Evolutionary conservation across 129 eudicot genomes (phyloP).

Genomic region (Tagetes erecta): DNA sequence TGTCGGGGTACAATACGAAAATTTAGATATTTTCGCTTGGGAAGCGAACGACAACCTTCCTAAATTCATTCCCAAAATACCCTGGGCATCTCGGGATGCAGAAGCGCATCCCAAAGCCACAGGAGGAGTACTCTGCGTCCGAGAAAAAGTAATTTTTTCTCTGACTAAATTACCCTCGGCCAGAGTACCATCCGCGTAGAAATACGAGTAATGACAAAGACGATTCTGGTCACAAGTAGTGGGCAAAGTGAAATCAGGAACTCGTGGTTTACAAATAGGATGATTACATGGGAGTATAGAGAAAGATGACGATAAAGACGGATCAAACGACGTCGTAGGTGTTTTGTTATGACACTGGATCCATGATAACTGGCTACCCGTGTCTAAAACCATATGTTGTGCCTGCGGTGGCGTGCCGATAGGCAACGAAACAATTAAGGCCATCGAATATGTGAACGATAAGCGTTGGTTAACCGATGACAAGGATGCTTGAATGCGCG

Average conservation of each 20-base stretch:
- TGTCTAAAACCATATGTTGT: constrained; percentile 79
- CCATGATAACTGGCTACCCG: constrained; percentile 89
- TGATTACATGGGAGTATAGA: constrained; percentile 78
- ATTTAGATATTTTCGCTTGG: constrained; percentile 54
- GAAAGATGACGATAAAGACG: constrained; percentile 75
- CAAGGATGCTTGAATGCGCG: constrained; percentile 1
- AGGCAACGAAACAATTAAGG: constrained; percentile 64
- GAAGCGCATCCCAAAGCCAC: constrained; percentile 68
- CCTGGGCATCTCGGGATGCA: constrained; percentile 62
- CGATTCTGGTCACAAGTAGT: constrained; percentile 76
- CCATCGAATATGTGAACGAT: constrained; percentile 72
- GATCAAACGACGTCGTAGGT: constrained; percentile 67
- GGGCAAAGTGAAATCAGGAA: constrained; percentile 83
- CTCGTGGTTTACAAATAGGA: constrained; percentile 68
- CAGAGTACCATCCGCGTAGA: constrained; percentile 81
- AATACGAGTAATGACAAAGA: constrained; percentile 79
- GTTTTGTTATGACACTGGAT: constrained; percentile 71
- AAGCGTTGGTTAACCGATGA: constrained; percentile 37
- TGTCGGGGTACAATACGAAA: constrained; percentile 71
- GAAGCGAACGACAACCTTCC: constrained; percentile 74
- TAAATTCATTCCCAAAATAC: constrained; percentile 82
- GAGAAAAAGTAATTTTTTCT: constrained; percentile 59
- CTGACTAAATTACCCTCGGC: constrained; percentile 86
- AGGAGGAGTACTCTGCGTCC: constrained; percentile 70
- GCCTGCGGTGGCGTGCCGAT: constrained; percentile 88